phyloP scores from a whole-genome alignment of 2,329 filamentous ascomycete genomes.

The Xylariaceae sp. region DNA sequence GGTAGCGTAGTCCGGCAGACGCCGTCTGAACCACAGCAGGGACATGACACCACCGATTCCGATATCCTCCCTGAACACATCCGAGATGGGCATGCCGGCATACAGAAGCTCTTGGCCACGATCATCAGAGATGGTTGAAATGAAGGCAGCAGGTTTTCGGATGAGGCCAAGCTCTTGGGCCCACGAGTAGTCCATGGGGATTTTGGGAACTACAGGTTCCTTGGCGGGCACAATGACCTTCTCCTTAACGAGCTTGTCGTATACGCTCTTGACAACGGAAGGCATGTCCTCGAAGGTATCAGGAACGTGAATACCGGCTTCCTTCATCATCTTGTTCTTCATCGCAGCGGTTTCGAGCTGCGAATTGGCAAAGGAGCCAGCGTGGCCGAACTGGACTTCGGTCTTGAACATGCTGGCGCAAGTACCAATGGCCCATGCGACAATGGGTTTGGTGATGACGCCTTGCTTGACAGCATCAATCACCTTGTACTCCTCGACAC shows the following conservation, averaged over 20 bases:
- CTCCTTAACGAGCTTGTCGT: conserved; percentile 80
- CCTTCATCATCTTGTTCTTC: conserved; percentile 97
- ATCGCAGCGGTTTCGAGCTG: conserved; percentile 93
- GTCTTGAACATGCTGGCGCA: conserved; percentile 99
- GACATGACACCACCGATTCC: conserved; percentile 99
- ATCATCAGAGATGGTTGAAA: conserved; percentile 99
- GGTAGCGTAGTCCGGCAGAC: conserved; percentile 91
- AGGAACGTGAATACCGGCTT: conserved; percentile 90
- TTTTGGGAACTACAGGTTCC: conserved; percentile 95
- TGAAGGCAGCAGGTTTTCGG: conserved; percentile 99
- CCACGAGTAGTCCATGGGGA: conserved; percentile 99
- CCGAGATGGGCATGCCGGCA: conserved; percentile 99
- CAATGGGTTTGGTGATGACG: conserved; percentile 94
- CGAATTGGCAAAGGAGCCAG: conserved; percentile 97
- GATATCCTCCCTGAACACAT: conserved; percentile 98
- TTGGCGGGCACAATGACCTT: conserved; percentile 81
- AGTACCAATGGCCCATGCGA: conserved; percentile 98
- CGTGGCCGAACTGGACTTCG: conserved; percentile 98
- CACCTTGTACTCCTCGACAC: conserved; percentile 99
- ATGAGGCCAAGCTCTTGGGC: conserved; percentile 98
- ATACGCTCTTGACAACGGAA: conserved; percentile 69
- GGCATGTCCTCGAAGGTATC: conserved; percentile 97
- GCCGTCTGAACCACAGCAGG: conserved; percentile 97
- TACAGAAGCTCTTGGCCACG: conserved; percentile 99
- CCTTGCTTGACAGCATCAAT: conserved; percentile 96